These are phyloP conservation scores for Amborella trichopoda DNA, from an alignment of 164 flowering plant genomes.

Conservation along the genomic window DNA sequence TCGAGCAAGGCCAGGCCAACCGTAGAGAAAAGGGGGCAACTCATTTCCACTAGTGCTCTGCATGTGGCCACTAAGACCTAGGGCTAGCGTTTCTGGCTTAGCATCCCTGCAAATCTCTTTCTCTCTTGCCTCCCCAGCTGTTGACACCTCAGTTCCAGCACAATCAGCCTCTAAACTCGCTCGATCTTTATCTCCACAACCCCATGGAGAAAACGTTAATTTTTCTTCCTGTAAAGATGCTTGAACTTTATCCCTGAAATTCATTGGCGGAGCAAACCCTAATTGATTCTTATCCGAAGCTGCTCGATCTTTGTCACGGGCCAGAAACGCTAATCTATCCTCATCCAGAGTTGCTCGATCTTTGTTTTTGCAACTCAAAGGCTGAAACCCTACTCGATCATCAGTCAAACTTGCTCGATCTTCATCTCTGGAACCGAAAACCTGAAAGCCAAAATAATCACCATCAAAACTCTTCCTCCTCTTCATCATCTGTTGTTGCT, in stretches of 20 bases:
- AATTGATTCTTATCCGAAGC: no score
- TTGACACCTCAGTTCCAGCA: slow-evolving; percentile 21
- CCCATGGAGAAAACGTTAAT: no score
- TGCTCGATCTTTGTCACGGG: no score
- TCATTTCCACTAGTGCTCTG: background rate
- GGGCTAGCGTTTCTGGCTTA: slow-evolving; percentile 8
- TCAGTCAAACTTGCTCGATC: no score
- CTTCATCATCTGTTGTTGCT: slow-evolving; percentile 66
- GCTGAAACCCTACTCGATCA: no score
- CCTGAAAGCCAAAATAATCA: no score
- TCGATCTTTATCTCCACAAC: slow-evolving; percentile 2
- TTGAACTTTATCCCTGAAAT: no score
- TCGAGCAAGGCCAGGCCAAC: slow-evolving; percentile 19
- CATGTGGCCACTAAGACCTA: slow-evolving; percentile 1
- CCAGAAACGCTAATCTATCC: no score
- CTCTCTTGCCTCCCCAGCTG: slow-evolving; percentile 1
- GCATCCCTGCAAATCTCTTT: slow-evolving; percentile 7
- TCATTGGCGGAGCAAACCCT: no score
- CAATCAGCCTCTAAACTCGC: slow-evolving; percentile 5
- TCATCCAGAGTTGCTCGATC: no score
- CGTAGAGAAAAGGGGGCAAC: slow-evolving; percentile 7
- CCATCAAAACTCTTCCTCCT: slow-evolving; percentile 73
- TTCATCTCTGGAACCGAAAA: slow-evolving; percentile 16
- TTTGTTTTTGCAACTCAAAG: no score
- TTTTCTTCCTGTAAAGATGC: no score